A percentile compares a stretch with the other conserved stretches of the same genome.
Evolutionary conservation across 768 basidiomycete genomes (phyloP).

Genomic region (Suillus clintonianus): DNA sequence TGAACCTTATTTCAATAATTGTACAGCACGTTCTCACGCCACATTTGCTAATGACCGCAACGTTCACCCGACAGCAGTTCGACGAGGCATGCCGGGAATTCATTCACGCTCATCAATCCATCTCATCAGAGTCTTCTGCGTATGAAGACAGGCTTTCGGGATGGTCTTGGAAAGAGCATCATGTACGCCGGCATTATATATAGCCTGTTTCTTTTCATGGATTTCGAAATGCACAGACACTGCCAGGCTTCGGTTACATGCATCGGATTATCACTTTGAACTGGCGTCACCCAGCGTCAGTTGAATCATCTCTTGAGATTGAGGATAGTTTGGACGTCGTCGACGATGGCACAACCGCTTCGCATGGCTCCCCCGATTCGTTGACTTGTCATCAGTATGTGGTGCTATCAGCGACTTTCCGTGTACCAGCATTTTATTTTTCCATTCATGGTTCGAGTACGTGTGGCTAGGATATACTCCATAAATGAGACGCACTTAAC

Average conservation of each 20-base stretch:
- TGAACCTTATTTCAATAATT: slow-evolving; percentile 57
- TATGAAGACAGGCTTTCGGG: slow-evolving; percentile 26
- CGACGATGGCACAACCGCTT: slow-evolving; percentile 44
- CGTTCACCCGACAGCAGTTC: slow-evolving; percentile 57
- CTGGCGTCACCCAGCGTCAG: slow-evolving; percentile 4
- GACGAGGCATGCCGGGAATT: slow-evolving; percentile 58
- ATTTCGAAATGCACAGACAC: slow-evolving; percentile 25
- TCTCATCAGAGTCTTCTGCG: background rate
- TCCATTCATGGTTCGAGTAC: slow-evolving; percentile 64
- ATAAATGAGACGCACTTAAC: slow-evolving; percentile 11
- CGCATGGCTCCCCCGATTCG: slow-evolving; percentile 23
- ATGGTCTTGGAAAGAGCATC: slow-evolving; percentile 67
- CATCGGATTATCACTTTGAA: slow-evolving; percentile 35
- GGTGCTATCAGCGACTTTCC: slow-evolving; percentile 77
- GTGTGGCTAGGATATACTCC: slow-evolving; percentile 33
- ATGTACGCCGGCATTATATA: slow-evolving; percentile 39
- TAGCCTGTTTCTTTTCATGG: slow-evolving; percentile 13
- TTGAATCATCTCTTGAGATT: slow-evolving; percentile 14
- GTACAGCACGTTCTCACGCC: slow-evolving; percentile 44
- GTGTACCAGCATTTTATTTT: slow-evolving; percentile 86
- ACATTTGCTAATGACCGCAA: slow-evolving; percentile 24
- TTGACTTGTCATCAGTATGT: slow-evolving; percentile 64
- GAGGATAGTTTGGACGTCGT: slow-evolving; percentile 14
- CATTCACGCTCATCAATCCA: slow-evolving; percentile 32
- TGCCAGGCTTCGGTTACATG: slow-evolving; percentile 49